Base-by-base conservation (phyloP, 495 filamentous ascomycete species). In the Penicillium coffeae region DNA sequence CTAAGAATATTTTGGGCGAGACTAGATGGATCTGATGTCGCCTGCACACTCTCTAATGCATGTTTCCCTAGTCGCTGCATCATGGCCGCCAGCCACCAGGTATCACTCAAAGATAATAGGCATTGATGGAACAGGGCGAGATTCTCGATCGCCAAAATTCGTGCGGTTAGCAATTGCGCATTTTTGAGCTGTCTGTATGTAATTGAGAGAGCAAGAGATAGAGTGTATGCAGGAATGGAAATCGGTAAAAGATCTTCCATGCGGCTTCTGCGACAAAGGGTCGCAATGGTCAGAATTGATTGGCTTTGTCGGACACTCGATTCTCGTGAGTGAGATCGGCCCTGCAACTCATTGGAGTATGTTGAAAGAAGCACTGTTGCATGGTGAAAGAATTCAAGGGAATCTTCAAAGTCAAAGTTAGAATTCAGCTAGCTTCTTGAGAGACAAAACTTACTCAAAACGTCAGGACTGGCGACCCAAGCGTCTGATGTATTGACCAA, bases 401-500 rank as follows among this genome's bases (percentile, higher is more conserved):
- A 55, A 0, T 49, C 60, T 63, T 42, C 15, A 10, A n/a, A 21
- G 3, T 27, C 14, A 0, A 12, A 18, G 5, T 63, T 43, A 57
- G 48, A 4, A 4, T 3, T 10, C 2, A 35, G 22, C 18, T 22
- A 46, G 21, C 5, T 10, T 12, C 3, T 12, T 14, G 19, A 20
- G 7, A 10, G 0, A 2, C 14, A 2, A 13, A 32, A 22, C 56
- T 43, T 42, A 63, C 59, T 42, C 14, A 56, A 42, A 1, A 45
- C 2, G 12, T 55, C 41, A 14, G 35, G 25, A 0, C 42, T 16
- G 20, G 52, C 33, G 7, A 57, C 36, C 54, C 48, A 51, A 6
- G 47, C 50, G 1, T 45, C 38, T 19, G 43, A 57, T 1, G 32
- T 22, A 10, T 55, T 36, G 2, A 63, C 18, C n/a, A 86, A 60